Evolutionary conservation across 2,329 filamentous ascomycete species (phyloP).

Genomic region (Hyphodiscus sp.): DNA sequence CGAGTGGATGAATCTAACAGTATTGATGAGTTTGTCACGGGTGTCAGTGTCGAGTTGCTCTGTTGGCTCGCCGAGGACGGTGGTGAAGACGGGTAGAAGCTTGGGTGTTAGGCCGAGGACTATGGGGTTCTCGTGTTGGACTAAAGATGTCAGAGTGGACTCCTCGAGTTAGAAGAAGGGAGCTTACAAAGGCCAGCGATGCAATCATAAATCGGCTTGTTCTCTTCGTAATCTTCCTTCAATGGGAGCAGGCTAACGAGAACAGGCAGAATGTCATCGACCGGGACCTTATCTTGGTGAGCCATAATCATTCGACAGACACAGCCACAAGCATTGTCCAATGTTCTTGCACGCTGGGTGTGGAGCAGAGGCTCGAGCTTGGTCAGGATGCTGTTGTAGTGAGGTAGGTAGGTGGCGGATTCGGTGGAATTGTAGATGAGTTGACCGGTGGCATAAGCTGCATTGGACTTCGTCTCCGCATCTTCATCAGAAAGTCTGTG

Average conservation of each 20-base stretch:
- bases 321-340: constrained; percentile 91
- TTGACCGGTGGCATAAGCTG: constrained; percentile 83
- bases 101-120: constrained; percentile 64
- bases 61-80: constrained; percentile 64
- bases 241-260: constrained; percentile 76
- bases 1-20: constrained; percentile 41
- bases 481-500: constrained; percentile 89
- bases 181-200: constrained; percentile 77
- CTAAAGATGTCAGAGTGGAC: constrained; percentile 30
- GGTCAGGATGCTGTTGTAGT: constrained; percentile 69
- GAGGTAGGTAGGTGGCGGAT: constrained; percentile 61
- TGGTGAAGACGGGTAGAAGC: constrained; percentile 64
- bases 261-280: constrained; percentile 74
- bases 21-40: constrained; percentile 56
- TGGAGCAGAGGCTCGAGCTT: constrained; percentile 83
- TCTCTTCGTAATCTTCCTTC: constrained; percentile 93
- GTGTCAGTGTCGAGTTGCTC: constrained; percentile 72
- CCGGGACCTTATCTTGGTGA: constrained; percentile 75
- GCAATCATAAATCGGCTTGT: constrained; percentile 87
- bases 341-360: constrained; percentile 69
- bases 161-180: neutral
- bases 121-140: constrained; percentile 62
- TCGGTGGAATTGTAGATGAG: constrained; percentile 77
- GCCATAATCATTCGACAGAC: constrained; percentile 87
- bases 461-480: constrained; percentile 87